phyloP scores from a whole-genome alignment of 768 basidiomycete species.

The Boletus pseudo-olivaceus region DNA sequence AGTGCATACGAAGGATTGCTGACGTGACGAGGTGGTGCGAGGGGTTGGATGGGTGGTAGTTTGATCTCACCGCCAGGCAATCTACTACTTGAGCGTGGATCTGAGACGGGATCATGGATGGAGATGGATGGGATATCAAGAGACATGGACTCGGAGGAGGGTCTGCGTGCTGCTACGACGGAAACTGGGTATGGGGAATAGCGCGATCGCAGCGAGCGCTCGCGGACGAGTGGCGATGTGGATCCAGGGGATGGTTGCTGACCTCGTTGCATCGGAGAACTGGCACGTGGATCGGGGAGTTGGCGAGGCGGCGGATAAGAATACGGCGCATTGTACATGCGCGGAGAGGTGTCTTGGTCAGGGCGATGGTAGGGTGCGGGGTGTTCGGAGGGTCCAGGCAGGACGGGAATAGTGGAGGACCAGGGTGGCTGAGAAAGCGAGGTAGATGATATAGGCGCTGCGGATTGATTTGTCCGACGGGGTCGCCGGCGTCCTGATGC shows the following conservation, averaged over 20 bases:
- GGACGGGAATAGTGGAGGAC: constrained; percentile 44
- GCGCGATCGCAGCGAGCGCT: constrained; percentile 27
- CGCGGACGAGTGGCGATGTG: constrained; percentile 22
- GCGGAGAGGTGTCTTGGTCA: constrained; percentile 25
- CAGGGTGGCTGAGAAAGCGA: constrained; percentile 39
- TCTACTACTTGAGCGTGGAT: constrained; percentile 22
- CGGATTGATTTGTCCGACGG: constrained; percentile 48
- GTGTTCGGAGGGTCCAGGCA: constrained; percentile 25
- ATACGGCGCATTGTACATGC: constrained; percentile 25
- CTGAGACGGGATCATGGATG: constrained; percentile 28
- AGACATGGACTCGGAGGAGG: constrained; percentile 28
- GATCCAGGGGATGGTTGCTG: constrained; percentile 25
- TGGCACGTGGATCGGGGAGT: constrained; percentile 27
- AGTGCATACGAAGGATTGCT: constrained; percentile 48
- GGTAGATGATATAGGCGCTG: constrained; percentile 31
- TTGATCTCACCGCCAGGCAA: constrained; percentile 36
- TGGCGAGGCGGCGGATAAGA: constrained; percentile 31
- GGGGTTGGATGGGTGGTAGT: constrained; percentile 42
- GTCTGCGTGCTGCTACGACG: constrained; percentile 21
- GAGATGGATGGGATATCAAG: constrained; percentile 36
- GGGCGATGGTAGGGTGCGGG: constrained; percentile 22
- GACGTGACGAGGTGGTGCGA: constrained; percentile 25
- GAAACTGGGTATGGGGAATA: constrained; percentile 48
- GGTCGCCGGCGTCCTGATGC: constrained; percentile 58
- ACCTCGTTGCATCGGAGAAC: constrained; percentile 31